phyloP scores from a whole-genome alignment of 179 eudicot genomes.

The Pouteria campechiana region DNA sequence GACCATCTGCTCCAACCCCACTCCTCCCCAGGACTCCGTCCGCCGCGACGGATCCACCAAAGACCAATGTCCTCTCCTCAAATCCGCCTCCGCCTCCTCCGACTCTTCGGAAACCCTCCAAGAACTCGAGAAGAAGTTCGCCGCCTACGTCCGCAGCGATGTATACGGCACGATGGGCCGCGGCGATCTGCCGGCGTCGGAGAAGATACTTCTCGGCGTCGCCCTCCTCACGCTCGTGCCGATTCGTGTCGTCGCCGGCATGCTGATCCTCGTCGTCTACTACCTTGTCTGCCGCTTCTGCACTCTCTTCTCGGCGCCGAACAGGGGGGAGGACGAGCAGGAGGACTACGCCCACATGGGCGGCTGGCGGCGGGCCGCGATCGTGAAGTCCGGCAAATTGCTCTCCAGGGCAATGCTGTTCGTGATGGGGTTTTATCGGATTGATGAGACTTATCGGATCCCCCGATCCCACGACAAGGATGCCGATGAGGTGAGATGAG shows the following conservation, averaged over 20 bases:
- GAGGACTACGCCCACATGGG: constrained; percentile 61
- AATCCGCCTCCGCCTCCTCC: constrained; percentile 12
- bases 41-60: constrained; percentile 17
- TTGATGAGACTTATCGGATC: constrained; percentile 17
- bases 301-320: constrained; percentile 43
- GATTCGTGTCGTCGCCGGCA: constrained; percentile 26
- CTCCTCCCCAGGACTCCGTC: constrained; percentile 1
- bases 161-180: constrained; percentile 80
- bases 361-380: constrained; percentile 60
- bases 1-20: constrained; percentile 10
- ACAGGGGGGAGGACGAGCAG: constrained; percentile 37
- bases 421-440: constrained; percentile 71
- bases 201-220: constrained; percentile 36
- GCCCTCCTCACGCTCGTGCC: constrained; percentile 54
- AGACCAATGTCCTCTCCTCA: constrained; percentile 52
- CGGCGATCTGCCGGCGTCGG: constrained; percentile 45
- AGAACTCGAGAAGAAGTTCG: constrained; percentile 74
- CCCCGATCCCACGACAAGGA: constrained; percentile 4
- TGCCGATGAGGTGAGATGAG: too few species aligned
- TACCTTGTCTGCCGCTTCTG: constrained; percentile 67
- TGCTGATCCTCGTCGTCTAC: constrained; percentile 40
- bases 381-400: constrained; percentile 44
- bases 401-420: constrained; percentile 59
- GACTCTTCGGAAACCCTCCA: constrained; percentile 21
- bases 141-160: constrained; percentile 65